These are phyloP conservation scores for Aspergillus eucalypticola DNA, from an alignment of 2,329 filamentous ascomycete species.

Conservation along the genomic window DNA sequence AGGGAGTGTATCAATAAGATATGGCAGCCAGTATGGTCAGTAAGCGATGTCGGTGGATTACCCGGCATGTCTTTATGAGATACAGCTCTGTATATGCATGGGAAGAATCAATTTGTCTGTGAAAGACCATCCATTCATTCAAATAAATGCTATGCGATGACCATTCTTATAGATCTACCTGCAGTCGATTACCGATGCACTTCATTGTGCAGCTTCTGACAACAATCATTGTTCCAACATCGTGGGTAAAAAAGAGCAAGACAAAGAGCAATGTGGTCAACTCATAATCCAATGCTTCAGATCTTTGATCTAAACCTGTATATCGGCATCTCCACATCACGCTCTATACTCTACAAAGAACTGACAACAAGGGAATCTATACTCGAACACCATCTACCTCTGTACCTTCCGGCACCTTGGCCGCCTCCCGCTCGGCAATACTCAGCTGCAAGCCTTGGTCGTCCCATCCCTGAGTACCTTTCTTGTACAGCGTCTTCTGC, in stretches of 20 bases:
- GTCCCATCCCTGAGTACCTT: slow-evolving; percentile 46
- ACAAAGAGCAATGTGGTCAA: neutral
- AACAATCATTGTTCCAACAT: neutral
- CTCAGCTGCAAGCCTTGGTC: slow-evolving; percentile 44
- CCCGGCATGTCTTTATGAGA: too few species aligned
- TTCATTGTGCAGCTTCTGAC: neutral
- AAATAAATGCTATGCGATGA: neutral
- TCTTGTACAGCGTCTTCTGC: slow-evolving; percentile 42
- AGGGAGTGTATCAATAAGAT: too few species aligned
- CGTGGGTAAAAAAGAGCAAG: neutral
- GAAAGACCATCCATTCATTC: neutral
- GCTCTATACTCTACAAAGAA: slow-evolving; percentile 2
- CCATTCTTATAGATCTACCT: neutral
- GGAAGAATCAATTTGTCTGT: neutral
- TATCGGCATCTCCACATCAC: neutral
- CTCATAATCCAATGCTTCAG: neutral
- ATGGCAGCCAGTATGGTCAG: neutral
- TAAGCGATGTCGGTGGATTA: neutral
- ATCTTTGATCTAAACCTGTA: slow-evolving; percentile 2
- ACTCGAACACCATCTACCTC: slow-evolving; percentile 34
- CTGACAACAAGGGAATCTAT: slow-evolving; percentile 7
- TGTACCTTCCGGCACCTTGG: slow-evolving; percentile 35
- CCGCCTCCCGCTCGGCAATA: slow-evolving; percentile 35
- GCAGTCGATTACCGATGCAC: neutral
- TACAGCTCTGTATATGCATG: too few species aligned